phyloP scores from a whole-genome alignment of 2,329 filamentous ascomycete genomes.

The Stenocarpella maydis region DNA sequence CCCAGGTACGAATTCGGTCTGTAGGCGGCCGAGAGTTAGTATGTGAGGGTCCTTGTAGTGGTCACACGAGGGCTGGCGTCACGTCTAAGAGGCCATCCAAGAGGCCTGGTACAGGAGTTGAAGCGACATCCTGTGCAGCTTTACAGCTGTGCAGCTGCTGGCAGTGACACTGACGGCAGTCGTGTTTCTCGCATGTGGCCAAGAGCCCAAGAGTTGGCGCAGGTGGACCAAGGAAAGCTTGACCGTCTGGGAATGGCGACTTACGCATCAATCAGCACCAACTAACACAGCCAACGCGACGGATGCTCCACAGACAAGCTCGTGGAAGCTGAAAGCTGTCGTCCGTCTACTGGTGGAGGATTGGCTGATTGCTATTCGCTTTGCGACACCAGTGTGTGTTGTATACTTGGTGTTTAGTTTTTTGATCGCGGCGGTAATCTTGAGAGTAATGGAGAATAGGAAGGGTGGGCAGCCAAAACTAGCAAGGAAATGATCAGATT shows the following conservation, averaged over 20 bases:
- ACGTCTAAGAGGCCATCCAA: neutral
- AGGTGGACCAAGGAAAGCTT: slow-evolving; percentile 25
- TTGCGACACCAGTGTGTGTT: neutral
- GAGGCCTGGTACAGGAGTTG: neutral
- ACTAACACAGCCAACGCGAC: slow-evolving; percentile 22
- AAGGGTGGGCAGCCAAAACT: neutral
- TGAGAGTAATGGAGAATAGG: neutral
- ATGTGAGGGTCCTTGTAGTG: neutral
- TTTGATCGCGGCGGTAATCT: neutral
- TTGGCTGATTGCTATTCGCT: neutral
- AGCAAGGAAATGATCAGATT: slow-evolving; percentile 16
- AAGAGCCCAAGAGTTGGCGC: slow-evolving; percentile 25
- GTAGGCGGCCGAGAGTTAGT: slow-evolving; percentile 10
- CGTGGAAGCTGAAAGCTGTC: neutral
- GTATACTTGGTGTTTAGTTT: slow-evolving; percentile 11
- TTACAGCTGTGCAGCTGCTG: neutral
- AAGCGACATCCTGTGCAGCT: neutral
- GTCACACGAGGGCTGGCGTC: neutral
- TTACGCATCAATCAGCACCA: slow-evolving; percentile 35
- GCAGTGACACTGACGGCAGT: neutral
- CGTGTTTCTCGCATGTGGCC: neutral
- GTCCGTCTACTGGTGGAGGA: neutral
- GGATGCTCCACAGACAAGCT: neutral
- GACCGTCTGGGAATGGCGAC: slow-evolving; percentile 25
- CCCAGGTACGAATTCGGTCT: slow-evolving; percentile 44